Percentiles rank a stretch among this genome's conserved stretches.
Conservation (phyloP, 2,329 filamentous ascomycete genomes). For the Diplocarpon mali region DNA sequence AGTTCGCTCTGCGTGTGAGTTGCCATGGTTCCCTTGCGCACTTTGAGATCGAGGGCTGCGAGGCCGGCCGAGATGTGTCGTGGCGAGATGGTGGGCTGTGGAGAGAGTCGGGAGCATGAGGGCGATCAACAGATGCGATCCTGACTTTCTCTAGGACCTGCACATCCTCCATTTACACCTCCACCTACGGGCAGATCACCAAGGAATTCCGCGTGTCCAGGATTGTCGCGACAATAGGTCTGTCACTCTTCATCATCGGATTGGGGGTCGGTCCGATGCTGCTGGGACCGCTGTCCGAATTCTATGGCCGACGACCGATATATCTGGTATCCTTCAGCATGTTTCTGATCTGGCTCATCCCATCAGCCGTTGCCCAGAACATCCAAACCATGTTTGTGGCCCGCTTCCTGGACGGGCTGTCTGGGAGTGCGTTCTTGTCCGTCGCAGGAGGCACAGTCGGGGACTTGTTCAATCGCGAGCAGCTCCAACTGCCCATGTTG, state of each 20-base stretch:
- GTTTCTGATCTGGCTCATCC: constrained; percentile 72
- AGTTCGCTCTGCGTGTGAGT: constrained; percentile 78
- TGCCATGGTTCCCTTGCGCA: constrained; percentile 3
- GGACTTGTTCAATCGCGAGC: constrained; percentile 58
- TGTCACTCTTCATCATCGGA: constrained; percentile 76
- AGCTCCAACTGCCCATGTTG: constrained; percentile 74
- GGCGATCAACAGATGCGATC: neutral
- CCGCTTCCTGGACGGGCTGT: constrained; percentile 67
- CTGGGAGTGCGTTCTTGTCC: constrained; percentile 56
- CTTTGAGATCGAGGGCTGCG: neutral
- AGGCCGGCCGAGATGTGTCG: constrained; percentile 1
- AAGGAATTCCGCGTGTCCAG: constrained; percentile 61
- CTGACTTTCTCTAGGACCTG: constrained; percentile 48
- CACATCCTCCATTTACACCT: constrained; percentile 80
- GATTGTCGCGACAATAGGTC: constrained; percentile 65
- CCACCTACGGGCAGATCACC: constrained; percentile 68
- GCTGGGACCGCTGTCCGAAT: constrained; percentile 46
- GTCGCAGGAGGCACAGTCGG: constrained; percentile 81
- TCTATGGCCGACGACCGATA: constrained; percentile 73
- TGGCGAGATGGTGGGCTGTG: neutral
- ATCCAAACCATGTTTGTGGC: constrained; percentile 68
- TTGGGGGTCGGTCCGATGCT: constrained; percentile 47
- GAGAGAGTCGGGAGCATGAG: neutral
- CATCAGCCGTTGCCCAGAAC: constrained; percentile 70
- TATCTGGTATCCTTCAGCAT: constrained; percentile 65